Percentiles rank a stretch among this genome's conserved stretches.
These are phyloP conservation scores for Cercospora berteroae DNA, from an alignment of 2,329 filamentous ascomycete genomes.

Conservation along the genomic window DNA sequence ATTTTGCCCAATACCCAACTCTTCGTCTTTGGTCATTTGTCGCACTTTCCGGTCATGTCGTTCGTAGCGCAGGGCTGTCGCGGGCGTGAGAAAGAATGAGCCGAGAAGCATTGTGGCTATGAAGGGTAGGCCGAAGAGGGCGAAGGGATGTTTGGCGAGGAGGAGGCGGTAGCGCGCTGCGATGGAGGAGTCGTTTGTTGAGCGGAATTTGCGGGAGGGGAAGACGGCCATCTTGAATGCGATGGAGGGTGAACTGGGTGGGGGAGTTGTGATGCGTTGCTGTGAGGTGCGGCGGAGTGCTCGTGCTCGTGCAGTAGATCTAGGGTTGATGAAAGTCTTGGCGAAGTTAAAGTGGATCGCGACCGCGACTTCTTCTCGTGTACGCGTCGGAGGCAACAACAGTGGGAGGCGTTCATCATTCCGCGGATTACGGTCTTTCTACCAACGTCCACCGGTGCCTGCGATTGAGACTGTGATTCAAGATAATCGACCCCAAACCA, in stretches of 20 bases:
- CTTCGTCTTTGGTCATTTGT: constrained; percentile 81
- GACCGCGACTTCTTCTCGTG: constrained; percentile 7
- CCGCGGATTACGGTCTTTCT: background rate
- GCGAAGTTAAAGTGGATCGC: constrained; percentile 2
- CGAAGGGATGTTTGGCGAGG: constrained; percentile 78
- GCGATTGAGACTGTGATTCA: background rate
- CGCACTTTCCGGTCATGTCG: constrained; percentile 85
- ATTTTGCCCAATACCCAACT: constrained; percentile 72
- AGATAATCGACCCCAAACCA: background rate
- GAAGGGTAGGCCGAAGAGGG: constrained; percentile 92
- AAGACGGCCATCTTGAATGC: constrained; percentile 36
- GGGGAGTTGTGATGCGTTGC: background rate
- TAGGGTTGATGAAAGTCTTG: background rate
- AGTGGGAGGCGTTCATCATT: background rate
- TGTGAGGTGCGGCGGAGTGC: background rate
- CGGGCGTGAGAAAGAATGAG: constrained; percentile 91
- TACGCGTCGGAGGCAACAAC: constrained; percentile 9
- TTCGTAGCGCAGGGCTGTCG: constrained; percentile 91
- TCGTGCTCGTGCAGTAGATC: background rate
- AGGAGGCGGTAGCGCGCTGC: constrained; percentile 73
- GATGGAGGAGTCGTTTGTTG: constrained; percentile 65
- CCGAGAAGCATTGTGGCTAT: constrained; percentile 84
- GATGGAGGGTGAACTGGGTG: background rate
- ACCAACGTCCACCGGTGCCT: background rate
- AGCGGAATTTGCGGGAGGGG: constrained; percentile 55